phyloP scores from a whole-genome alignment of 148 eudicot species.

The Polygonum maritimum region DNA sequence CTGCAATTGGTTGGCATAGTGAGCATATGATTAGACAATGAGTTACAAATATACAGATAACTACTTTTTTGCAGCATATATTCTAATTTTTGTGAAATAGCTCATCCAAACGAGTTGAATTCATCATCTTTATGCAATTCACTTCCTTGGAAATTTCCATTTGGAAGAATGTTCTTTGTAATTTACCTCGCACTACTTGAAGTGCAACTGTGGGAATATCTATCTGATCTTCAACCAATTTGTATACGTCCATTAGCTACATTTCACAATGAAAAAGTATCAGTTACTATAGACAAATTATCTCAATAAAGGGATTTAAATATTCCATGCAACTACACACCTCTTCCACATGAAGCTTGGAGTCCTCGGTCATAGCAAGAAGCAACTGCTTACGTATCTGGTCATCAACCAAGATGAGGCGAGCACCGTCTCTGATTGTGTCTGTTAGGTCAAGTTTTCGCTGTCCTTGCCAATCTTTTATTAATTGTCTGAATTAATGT shows the following conservation, averaged over 20 bases:
- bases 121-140: neutral
- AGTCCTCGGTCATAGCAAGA: conserved; percentile 96
- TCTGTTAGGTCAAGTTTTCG: conserved; percentile 82
- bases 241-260: conserved; percentile 86
- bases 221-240: conserved; percentile 84
- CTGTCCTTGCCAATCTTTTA: conserved; percentile 31
- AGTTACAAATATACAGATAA: neutral
- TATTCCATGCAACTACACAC: conserved; percentile 18
- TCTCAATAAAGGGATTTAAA: conserved; percentile 2
- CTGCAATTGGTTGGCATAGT: conserved; percentile 31
- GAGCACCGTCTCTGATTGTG: conserved; percentile 94
- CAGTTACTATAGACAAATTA: neutral
- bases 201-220: conserved; percentile 69
- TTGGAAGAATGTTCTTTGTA: neutral
- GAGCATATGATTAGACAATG: neutral
- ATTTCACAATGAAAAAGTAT: conserved; percentile 7
- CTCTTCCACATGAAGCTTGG: conserved; percentile 95
- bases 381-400: conserved; percentile 85
- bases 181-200: conserved; percentile 72
- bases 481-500: conserved; percentile 31
- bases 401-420: conserved; percentile 72
- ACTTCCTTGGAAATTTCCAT: neutral
- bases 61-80: neutral
- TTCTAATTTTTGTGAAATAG: neutral
- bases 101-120: neutral